Conservation (phyloP, 2,329 filamentous ascomycete species). For the Ophioceras dolichostomum region DNA sequence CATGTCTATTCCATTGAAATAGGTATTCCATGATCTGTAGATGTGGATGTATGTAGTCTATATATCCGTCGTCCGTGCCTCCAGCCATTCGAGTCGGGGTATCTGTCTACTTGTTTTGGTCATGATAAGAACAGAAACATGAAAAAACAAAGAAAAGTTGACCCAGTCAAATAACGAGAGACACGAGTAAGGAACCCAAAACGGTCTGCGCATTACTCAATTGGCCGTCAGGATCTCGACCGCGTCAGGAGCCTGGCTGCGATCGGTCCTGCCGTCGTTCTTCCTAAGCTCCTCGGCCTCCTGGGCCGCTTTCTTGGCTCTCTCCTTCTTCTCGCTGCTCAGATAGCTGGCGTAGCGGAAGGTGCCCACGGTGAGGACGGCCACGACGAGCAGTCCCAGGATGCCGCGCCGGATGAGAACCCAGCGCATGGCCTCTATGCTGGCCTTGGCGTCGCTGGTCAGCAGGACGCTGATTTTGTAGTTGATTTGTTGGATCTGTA, state of each 20-base stretch:
- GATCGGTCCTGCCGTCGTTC: constrained; percentile 29
- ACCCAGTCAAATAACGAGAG: no score
- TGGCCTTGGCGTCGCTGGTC: constrained; percentile 80
- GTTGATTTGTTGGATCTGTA: constrained; percentile 79
- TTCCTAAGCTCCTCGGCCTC: constrained; percentile 29
- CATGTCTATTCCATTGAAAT: no score
- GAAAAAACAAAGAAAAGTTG: no score
- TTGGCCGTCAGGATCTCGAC: constrained; percentile 47
- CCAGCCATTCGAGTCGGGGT: no score
- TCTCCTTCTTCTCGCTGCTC: constrained; percentile 33
- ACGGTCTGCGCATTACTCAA: constrained; percentile 21
- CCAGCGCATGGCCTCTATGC: constrained; percentile 88
- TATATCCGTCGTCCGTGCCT: no score
- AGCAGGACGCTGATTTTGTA: constrained; percentile 90
- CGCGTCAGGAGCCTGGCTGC: constrained; percentile 34
- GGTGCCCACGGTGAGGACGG: constrained; percentile 44
- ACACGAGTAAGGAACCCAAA: no score
- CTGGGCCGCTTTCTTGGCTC: constrained; percentile 18
- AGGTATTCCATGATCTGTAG: no score
- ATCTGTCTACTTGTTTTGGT: no score
- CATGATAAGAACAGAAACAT: no score
- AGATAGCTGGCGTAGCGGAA: constrained; percentile 48
- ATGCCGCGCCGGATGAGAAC: constrained; percentile 56
- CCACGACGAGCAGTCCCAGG: constrained; percentile 55
- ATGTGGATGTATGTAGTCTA: no score